Percentiles rank a stretch among this genome's conserved stretches.
phyloP scores from a whole-genome alignment of 768 basidiomycete species.

The Mycena olivaceomarginata region DNA sequence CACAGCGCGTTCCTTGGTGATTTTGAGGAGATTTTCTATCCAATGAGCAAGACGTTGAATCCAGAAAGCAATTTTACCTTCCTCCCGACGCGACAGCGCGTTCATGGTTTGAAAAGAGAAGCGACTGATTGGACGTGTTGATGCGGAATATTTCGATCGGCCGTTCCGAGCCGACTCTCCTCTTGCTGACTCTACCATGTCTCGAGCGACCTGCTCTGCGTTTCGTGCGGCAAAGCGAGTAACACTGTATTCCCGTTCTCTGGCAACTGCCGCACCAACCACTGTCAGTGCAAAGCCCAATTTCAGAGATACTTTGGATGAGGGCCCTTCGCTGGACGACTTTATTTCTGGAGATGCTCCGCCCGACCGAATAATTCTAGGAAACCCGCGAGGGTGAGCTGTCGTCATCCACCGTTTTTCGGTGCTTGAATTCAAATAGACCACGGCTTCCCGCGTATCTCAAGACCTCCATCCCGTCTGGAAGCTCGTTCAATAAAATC shows the following conservation, averaged over 20 bases:
- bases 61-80: conserved; percentile 52
- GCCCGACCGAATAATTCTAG: conserved; percentile 79
- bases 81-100: conserved; percentile 90
- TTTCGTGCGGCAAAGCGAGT: conserved; percentile 39
- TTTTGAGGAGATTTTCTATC: conserved; percentile 85
- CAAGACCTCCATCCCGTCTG: conserved; percentile 95
- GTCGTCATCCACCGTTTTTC: background rate
- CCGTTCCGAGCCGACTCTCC: background rate
- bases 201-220: conserved; percentile 24
- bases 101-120: conserved; percentile 71
- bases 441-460: conserved; percentile 91
- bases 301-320: conserved; percentile 73
- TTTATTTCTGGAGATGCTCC: conserved; percentile 79
- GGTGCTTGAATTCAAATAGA: conserved; percentile 59
- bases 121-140: conserved; percentile 24
- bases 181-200: conserved; percentile 11
- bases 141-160: conserved; percentile 6
- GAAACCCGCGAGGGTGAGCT: conserved; percentile 80
- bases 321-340: conserved; percentile 87
- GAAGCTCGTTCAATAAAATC: conserved; percentile 91
- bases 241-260: conserved; percentile 58
- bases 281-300: conserved; percentile 57
- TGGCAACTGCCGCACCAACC: conserved; percentile 67
- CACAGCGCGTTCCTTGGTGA: conserved; percentile 87
- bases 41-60: background rate